These are phyloP conservation scores for Boletus subluridellus DNA, from an alignment of 1,284 basidiomycete species.

Conservation along the genomic window DNA sequence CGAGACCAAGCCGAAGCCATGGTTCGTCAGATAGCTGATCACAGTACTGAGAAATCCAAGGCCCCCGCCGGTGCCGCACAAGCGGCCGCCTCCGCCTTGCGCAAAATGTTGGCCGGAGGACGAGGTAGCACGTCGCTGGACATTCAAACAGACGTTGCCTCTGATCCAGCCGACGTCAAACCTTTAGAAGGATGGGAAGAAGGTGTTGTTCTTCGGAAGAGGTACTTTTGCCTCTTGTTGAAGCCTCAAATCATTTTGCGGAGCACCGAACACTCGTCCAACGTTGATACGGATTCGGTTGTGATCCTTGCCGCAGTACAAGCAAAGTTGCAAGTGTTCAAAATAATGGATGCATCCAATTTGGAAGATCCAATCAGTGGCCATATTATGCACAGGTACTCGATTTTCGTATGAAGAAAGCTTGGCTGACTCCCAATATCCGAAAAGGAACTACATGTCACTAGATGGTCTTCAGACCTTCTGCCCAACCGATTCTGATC, in stretches of 20 bases:
- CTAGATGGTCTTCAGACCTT: constrained; percentile 86
- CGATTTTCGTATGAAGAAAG: background rate
- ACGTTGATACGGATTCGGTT: constrained; percentile 58
- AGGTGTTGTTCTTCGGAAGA: constrained; percentile 62
- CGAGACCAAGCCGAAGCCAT: constrained; percentile 68
- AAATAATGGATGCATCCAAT: constrained; percentile 78
- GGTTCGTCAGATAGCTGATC: constrained; percentile 33
- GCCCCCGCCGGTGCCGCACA: constrained; percentile 47
- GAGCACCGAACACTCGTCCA: constrained; percentile 39
- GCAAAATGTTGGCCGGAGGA: constrained; percentile 58
- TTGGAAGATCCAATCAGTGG: constrained; percentile 83
- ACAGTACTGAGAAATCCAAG: constrained; percentile 36
- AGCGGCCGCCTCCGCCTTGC: constrained; percentile 59
- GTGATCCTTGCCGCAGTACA: constrained; percentile 82
- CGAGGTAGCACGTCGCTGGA: constrained; percentile 46
- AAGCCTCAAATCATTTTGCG: constrained; percentile 89
- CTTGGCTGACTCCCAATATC: constrained; percentile 6
- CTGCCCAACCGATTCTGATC: constrained; percentile 57
- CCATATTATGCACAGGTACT: constrained; percentile 80
- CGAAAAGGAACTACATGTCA: constrained; percentile 64
- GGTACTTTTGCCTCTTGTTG: constrained; percentile 79
- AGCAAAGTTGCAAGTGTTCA: constrained; percentile 77
- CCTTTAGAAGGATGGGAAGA: constrained; percentile 72
- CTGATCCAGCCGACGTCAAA: constrained; percentile 40
- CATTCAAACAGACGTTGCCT: constrained; percentile 31